These are phyloP conservation scores for Cyberlindnera bimundalis DNA, from an alignment of 805 yeast genomes.

Conservation along the genomic window DNA sequence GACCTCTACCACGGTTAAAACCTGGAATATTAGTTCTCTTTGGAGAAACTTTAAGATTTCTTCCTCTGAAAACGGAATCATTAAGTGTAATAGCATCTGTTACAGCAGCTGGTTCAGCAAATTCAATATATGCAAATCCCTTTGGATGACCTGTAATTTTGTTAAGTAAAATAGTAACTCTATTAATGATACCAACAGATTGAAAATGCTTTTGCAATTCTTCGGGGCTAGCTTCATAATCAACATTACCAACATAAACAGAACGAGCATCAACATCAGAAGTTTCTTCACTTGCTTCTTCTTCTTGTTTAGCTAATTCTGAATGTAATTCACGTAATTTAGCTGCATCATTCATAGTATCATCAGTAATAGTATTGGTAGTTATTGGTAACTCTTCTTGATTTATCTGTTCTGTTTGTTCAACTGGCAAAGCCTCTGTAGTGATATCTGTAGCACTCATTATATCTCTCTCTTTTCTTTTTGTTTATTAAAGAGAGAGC, in stretches of 20 bases:
- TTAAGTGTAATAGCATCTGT: conserved; percentile 62
- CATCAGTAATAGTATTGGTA: background rate
- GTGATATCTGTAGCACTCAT: background rate
- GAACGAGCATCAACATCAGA: conserved; percentile 74
- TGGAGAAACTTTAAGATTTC: conserved; percentile 68
- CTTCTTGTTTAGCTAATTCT: conserved; percentile 40
- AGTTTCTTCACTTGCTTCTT: conserved; percentile 42
- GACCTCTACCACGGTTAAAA: conserved; percentile 42
- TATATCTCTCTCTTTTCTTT: background rate
- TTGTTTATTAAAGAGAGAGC: too few species aligned
- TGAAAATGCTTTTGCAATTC: conserved; percentile 75
- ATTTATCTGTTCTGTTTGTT: background rate
- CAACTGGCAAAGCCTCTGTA: background rate
- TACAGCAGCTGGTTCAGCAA: conserved; percentile 63
- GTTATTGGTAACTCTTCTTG: background rate
- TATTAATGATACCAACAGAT: conserved; percentile 65
- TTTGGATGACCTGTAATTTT: conserved; percentile 77
- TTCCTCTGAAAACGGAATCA: conserved; percentile 62
- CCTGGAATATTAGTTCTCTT: conserved; percentile 86
- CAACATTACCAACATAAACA: conserved; percentile 82
- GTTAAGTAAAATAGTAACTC: conserved; percentile 75
- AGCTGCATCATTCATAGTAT: conserved; percentile 48
- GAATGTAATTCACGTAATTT: conserved; percentile 57
- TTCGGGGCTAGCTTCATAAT: conserved; percentile 72
- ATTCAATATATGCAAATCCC: conserved; percentile 86